These are phyloP conservation scores for Pseudocercospora ulei DNA, from an alignment of 2,329 filamentous ascomycete species.

Conservation along the genomic window DNA sequence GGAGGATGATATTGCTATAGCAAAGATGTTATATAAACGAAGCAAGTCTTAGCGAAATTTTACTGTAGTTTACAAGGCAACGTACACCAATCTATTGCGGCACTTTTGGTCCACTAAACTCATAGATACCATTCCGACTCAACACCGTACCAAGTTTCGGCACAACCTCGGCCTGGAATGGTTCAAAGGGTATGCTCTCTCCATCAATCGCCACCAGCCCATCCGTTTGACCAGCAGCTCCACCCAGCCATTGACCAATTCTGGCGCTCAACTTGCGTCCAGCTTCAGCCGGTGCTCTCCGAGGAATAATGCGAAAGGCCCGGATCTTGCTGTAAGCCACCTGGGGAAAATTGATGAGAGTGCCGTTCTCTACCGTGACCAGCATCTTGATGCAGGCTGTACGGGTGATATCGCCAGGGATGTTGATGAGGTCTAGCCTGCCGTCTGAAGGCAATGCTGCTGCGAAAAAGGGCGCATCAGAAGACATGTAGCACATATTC, in stretches of 20 bases:
- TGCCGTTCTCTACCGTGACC: slow-evolving; percentile 58
- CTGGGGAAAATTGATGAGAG: slow-evolving; percentile 68
- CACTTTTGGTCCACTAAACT: slow-evolving; percentile 41
- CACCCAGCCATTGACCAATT: slow-evolving; percentile 27
- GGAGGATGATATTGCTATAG: too few species aligned
- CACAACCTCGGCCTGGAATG: slow-evolving; percentile 87
- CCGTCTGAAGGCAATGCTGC: slow-evolving; percentile 75
- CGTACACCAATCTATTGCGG: too few species aligned
- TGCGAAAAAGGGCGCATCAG: slow-evolving; percentile 78
- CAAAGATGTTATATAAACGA: too few species aligned
- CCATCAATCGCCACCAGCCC: slow-evolving; percentile 94
- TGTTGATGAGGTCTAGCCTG: slow-evolving; percentile 70
- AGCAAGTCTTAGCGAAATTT: too few species aligned
- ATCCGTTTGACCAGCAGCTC: slow-evolving; percentile 43
- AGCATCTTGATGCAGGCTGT: slow-evolving; percentile 59
- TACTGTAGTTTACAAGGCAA: too few species aligned
- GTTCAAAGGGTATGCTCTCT: slow-evolving; percentile 73
- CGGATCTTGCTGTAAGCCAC: slow-evolving; percentile 75
- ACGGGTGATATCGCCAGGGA: slow-evolving; percentile 64
- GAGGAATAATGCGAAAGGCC: slow-evolving; percentile 75
- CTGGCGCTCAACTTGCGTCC: slow-evolving; percentile 19
- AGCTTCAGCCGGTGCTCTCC: slow-evolving; percentile 16
- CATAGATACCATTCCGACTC: slow-evolving; percentile 65
- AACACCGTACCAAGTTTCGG: slow-evolving; percentile 73
- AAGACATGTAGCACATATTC: slow-evolving; percentile 89